Evolutionary conservation across 306 rosid genomes (phyloP), one percentile per base, ranked within the genome.

Genomic region (Datisca glomerata): DNA sequence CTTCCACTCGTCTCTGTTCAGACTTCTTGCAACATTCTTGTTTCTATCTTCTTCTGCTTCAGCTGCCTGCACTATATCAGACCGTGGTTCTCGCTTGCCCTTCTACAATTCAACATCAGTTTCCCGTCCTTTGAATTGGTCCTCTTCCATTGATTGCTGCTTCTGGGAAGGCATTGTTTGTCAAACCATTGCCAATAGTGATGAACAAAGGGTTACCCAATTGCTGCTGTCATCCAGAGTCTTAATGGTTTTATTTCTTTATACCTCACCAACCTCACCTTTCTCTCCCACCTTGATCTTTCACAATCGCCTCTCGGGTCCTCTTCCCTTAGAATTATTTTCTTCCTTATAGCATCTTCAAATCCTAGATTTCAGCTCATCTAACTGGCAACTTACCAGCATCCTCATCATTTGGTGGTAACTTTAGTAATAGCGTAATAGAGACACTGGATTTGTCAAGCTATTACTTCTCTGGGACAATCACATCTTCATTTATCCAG

Each of bases 111-210:
- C 25, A 3, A 63, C 76, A 6, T 20, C 32, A 3, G 13, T 60
- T 21, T 34, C 66, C n/a, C 1, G 63, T 35, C 48, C 67, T 20
- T 80, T 77, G 42, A 63, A 69, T 27, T 80, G 93, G 96, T 50
- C 74, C 24, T 3, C 21, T 45, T 63, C 87, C 5, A 3, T 15
- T 25, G 93, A 80, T 43, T 85, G 96, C 45, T 85, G 96, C 25
- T 2, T 1, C 7, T 85, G 96, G 96, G 80, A 74, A 42, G 93
- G 96, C 12, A 34, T 80, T 3, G 2, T 4, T 21, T 80, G 93
- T 49, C 59, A 56, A 7, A 2, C 1, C 1, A 43, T 5, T 8
- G 50, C 40, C 10, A 17, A 13, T 37, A 44, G 59, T 39, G 53
- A 25, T 2, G n/a, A n/a, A n/a, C n/a, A n/a, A n/a, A 57, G 63